Percentiles rank a stretch among this genome's conserved stretches.
Conservation (phyloP, 192 early-diverging fungal genomes). For the Backusella australiensis region DNA sequence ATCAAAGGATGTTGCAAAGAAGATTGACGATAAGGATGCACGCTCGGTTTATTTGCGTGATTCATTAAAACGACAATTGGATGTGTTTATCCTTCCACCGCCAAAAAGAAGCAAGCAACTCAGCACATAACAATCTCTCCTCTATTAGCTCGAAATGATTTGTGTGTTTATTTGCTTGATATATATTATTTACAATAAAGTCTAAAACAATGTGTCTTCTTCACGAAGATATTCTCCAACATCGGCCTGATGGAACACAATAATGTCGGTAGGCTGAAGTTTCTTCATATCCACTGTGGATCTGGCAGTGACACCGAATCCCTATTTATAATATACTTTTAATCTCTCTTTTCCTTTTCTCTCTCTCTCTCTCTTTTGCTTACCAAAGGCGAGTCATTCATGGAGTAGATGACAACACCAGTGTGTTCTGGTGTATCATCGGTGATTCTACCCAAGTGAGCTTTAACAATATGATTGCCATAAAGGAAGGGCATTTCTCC, state of each 20-base stretch:
- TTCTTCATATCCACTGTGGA: conserved; percentile 91
- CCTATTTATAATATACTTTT: conserved; percentile 36
- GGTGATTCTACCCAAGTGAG: conserved; percentile 94
- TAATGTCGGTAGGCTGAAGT: conserved; percentile 90
- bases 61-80: neutral
- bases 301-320: conserved; percentile 95
- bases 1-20: neutral
- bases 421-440: conserved; percentile 99
- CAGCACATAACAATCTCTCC: too few species aligned
- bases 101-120: neutral
- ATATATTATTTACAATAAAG: conserved; percentile 6
- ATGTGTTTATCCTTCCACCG: neutral
- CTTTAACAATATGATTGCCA: conserved; percentile 97
- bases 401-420: conserved; percentile 92
- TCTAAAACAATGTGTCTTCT: conserved; percentile 72
- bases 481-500: conserved; percentile 99
- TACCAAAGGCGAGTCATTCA: conserved; percentile 88
- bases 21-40: neutral
- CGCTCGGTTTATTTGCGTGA: neutral
- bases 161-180: neutral
- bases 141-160: neutral
- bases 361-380: neutral
- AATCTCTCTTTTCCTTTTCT: neutral
- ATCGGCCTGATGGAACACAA: conserved; percentile 97
- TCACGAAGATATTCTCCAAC: conserved; percentile 93